Evolutionary conservation across 768 basidiomycete species (phyloP).

Genomic region (Lactarius akahatsu): DNA sequence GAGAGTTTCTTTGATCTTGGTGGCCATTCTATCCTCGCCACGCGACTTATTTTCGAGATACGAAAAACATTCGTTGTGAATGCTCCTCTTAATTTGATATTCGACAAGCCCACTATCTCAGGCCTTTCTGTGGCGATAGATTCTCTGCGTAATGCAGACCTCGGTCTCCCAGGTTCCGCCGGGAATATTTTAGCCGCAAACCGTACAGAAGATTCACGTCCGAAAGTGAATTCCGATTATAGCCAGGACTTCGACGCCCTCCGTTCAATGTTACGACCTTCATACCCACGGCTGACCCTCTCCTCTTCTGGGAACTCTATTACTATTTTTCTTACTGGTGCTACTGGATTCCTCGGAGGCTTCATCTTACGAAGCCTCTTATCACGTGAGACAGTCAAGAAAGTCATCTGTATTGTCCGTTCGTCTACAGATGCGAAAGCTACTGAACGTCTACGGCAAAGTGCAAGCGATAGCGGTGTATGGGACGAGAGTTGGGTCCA

Average conservation of each 20-base stretch:
- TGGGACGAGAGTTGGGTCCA: constrained; percentile 87
- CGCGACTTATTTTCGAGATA: constrained; percentile 94
- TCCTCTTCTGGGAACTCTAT: constrained; percentile 54
- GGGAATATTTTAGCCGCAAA: constrained; percentile 7
- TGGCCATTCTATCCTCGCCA: constrained; percentile 97
- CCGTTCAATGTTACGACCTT: constrained; percentile 51
- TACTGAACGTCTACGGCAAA: constrained; percentile 65
- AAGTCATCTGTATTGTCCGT: constrained; percentile 92
- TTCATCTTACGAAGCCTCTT: constrained; percentile 86
- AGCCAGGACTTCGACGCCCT: constrained; percentile 73
- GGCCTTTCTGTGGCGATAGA: constrained; percentile 80
- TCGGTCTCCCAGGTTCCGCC: constrained; percentile 58
- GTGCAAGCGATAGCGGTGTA: constrained; percentile 72
- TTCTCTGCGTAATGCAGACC: constrained; percentile 68
- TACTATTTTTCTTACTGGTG: constrained; percentile 93
- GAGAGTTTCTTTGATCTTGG: constrained; percentile 99
- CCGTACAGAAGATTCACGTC: constrained; percentile 1
- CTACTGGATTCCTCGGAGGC: constrained; percentile 94
- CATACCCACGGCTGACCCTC: constrained; percentile 61
- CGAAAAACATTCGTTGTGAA: constrained; percentile 89
- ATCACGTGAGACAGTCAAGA: constrained; percentile 61
- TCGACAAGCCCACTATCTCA: constrained; percentile 82
- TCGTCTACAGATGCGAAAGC: constrained; percentile 62
- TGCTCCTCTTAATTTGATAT: constrained; percentile 88
- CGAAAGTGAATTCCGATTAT: constrained; percentile 36